Conservation (phyloP, 2,329 filamentous ascomycete genomes). For the Simplicillium sp. region DNA sequence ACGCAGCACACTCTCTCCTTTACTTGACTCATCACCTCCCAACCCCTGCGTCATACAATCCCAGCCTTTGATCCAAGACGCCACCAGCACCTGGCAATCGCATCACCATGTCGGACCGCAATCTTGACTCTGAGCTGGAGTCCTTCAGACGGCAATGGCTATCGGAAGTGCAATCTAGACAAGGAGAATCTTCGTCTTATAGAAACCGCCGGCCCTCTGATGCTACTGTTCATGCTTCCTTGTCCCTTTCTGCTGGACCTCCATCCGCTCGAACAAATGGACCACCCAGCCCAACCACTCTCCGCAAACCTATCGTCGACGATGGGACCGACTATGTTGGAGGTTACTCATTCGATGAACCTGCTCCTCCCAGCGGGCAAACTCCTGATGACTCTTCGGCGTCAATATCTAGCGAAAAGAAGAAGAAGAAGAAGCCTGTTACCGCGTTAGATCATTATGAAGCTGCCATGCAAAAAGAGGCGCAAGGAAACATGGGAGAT, state of each 20-base stretch:
- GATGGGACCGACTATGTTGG: conserved; percentile 19
- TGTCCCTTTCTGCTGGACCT: no score
- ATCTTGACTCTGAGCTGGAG: conserved; percentile 63
- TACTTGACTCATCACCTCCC: no score
- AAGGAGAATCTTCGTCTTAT: conserved; percentile 1
- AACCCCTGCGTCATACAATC: no score
- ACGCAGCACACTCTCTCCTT: no score
- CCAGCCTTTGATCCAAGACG: no score
- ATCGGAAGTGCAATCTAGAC: conserved; percentile 57
- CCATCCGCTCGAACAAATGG: conserved; percentile 1
- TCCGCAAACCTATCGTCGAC: conserved; percentile 6
- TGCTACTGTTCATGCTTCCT: neutral
- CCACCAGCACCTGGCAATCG: no score
- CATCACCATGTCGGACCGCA: neutral
- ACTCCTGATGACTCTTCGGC: conserved; percentile 7
- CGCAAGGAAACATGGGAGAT: conserved; percentile 75
- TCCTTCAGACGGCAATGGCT: conserved; percentile 79
- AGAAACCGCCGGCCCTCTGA: conserved; percentile 1
- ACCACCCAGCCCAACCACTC: conserved; percentile 4
- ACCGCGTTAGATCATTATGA: conserved; percentile 92
- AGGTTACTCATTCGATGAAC: conserved; percentile 20
- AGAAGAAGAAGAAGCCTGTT: conserved; percentile 38
- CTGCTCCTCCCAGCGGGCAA: conserved; percentile 10
- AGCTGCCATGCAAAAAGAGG: conserved; percentile 80
- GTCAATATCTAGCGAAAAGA: conserved; percentile 10